phyloP scores from a whole-genome alignment of 2,329 filamentous ascomycete genomes.

The Graphium sp. region DNA sequence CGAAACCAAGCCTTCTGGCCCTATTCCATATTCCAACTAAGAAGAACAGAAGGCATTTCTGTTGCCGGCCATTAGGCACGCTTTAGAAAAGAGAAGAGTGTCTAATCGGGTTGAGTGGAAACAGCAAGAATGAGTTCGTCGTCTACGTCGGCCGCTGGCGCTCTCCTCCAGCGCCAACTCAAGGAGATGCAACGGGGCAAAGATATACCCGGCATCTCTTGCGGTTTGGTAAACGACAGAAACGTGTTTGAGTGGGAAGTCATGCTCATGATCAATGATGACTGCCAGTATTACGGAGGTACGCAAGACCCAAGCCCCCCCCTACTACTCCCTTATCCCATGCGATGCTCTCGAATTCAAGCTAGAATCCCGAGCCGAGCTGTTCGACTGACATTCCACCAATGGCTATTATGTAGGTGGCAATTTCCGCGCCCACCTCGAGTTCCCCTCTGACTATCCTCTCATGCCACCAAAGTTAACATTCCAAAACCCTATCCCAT shows the following conservation, averaged over 20 bases:
- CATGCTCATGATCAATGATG: constrained; percentile 95
- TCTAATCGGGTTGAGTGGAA: too few species aligned
- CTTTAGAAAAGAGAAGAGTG: too few species aligned
- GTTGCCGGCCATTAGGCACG: too few species aligned
- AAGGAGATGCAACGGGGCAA: constrained; percentile 88
- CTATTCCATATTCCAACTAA: too few species aligned
- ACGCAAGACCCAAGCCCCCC: constrained; percentile 13
- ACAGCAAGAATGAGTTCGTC: constrained; percentile 21
- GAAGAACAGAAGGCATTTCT: too few species aligned
- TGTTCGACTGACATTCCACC: too few species aligned
- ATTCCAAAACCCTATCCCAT: constrained; percentile 68
- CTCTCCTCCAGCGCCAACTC: constrained; percentile 68
- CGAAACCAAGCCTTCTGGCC: too few species aligned
- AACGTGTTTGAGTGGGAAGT: constrained; percentile 98
- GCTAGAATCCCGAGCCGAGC: too few species aligned
- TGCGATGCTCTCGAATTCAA: too few species aligned
- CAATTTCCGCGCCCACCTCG: constrained; percentile 74
- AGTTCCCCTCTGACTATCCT: constrained; percentile 75
- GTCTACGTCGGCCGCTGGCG: constrained; percentile 40
- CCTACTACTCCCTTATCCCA: background rate
- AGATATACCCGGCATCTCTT: constrained; percentile 87
- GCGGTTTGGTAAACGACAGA: constrained; percentile 66
- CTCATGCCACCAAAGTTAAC: constrained; percentile 76
- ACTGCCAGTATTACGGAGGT: constrained; percentile 90
- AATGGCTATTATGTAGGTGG: too few species aligned